phyloP scores from a whole-genome alignment of 345 rosid genomes.

The Orychophragmus violaceus region DNA sequence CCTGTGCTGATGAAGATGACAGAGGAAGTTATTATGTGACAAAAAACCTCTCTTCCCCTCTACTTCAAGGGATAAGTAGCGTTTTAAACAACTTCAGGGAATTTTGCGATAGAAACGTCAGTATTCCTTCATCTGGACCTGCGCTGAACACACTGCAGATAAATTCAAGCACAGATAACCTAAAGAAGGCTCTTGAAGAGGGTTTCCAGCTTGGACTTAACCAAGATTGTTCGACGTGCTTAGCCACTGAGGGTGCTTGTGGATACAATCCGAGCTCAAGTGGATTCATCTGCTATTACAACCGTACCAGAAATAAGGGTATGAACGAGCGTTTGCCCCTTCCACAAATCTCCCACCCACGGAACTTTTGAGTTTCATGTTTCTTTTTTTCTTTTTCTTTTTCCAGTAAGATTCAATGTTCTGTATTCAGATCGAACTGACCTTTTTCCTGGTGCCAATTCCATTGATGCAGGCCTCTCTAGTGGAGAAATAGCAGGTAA shows the following conservation, averaged over 20 bases:
- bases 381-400: too few relatives aligned
- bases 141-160: not conserved
- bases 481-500: too few relatives aligned
- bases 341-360: too few relatives aligned
- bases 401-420: too few relatives aligned
- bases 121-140: not conserved
- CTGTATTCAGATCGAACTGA: too few relatives aligned
- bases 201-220: too few relatives aligned
- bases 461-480: too few relatives aligned
- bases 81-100: not conserved
- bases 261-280: slow-evolving; percentile 3
- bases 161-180: not conserved
- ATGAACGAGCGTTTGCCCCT: too few relatives aligned
- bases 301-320: not conserved
- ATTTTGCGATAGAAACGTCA: slow-evolving; percentile 6
- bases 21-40: slow-evolving; percentile 3
- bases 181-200: slow-evolving; percentile 3
- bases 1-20: not conserved
- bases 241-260: slow-evolving; percentile 19
- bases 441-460: too few relatives aligned
- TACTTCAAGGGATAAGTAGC: accelerated
- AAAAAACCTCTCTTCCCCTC: not conserved
- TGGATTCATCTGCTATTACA: slow-evolving; percentile 23
- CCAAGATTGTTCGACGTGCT: slow-evolving; percentile 6
- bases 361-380: too few relatives aligned